Base-by-base conservation (phyloP, 2,329 filamentous ascomycete genomes). In the Talaromyces marneffei region DNA sequence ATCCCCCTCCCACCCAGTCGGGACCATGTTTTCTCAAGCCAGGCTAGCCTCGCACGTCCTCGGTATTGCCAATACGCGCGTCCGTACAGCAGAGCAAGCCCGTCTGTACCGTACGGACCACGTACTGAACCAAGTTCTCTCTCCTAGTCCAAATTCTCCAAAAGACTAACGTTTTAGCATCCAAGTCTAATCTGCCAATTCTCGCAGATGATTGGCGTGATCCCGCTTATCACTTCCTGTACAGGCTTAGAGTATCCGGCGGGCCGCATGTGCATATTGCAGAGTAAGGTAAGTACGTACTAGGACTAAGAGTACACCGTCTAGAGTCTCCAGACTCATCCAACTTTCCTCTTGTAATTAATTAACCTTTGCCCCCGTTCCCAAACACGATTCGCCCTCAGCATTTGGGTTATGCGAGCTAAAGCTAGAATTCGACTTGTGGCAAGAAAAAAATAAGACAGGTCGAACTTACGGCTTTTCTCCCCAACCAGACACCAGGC, bases 141-240 rank as follows among this genome's bases (percentile, higher is more conserved):
- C 35, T n/a, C n/a, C n/a, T n/a, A n/a, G n/a, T n/a, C 48, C 29
- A 31, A 31, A 8, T 31, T 31, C 23, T 20, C 18, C 6, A 14
- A 37, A 37, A 16, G 10, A 1, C 33, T 55, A 55, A 39, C 3
- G 52, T 55, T 59, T 59, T 59, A 53, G 46, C 25, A 52, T 23
- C 25, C 42, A 35, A 46, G 55, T 35, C 42, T 48, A 58, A 55
- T 55, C 25, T 27, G 5, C 12, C 27, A 3, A 10, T 44, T 35
- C 27, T 37, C 20, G 18, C 12, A 3, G 5, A 27, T 18, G 40
- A 58, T 50, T 58, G 56, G 56, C 2, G 31, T 18, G 18, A 20
- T 18, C 33, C 57, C 57, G 48, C 46, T 52, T 59, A 59, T 59
- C 57, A 14, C 27, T 59, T 29, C 57, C 57, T 27, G 25, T 44